Conservation (phyloP, 192 early-diverging fungal genomes). For the Funneliformis mosseae region DNA sequence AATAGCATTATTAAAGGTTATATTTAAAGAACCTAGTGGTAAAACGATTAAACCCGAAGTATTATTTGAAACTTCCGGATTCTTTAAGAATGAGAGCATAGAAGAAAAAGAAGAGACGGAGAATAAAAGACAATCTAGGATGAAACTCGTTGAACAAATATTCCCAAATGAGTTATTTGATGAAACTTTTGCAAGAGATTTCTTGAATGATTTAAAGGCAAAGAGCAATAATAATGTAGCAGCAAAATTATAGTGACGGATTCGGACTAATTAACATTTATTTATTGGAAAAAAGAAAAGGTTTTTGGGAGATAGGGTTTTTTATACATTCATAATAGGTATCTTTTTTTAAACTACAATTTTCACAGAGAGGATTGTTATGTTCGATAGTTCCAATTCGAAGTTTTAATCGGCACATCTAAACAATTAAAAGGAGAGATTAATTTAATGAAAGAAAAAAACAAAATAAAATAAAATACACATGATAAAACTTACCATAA, state of each 20-base stretch:
- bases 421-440: too few relatives aligned
- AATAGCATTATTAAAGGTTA: background rate
- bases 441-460: too few relatives aligned
- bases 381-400: too few relatives aligned
- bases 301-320: background rate
- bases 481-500: too few relatives aligned
- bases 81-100: background rate
- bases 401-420: too few relatives aligned
- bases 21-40: constrained; percentile 23
- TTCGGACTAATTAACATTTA: background rate
- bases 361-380: too few relatives aligned
- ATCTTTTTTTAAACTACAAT: too few relatives aligned
- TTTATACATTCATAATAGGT: too few relatives aligned
- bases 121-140: background rate
- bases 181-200: background rate
- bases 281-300: background rate
- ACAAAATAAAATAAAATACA: too few relatives aligned
- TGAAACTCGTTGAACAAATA: background rate
- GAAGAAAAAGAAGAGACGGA: constrained; percentile 1
- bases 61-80: background rate
- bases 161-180: background rate
- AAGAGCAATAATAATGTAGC: background rate
- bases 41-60: background rate
- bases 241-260: background rate
- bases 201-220: background rate